Base-by-base conservation (phyloP, 768 basidiomycete species). In the Leccinum variicolor region DNA sequence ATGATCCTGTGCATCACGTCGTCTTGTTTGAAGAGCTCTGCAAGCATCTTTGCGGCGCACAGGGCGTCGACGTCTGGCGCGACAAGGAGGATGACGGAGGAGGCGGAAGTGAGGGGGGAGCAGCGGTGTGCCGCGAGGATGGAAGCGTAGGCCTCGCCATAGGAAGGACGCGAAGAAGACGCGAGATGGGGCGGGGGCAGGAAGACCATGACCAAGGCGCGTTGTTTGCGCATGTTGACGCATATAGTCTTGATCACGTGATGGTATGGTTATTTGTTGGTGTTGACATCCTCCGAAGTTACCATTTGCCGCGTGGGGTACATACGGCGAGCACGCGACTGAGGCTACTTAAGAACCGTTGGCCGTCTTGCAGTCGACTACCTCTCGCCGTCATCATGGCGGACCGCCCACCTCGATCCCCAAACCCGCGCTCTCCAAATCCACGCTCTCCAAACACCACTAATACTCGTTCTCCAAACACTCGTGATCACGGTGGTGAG, bases 1-100 rank as follows among this genome's bases (percentile, higher is more conserved):
- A 93, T 87, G 53, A 93, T 84, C 49, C 92, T 83, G 73, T 98
- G 90, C 71, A 89, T 87, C 43, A 98, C 84, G 64, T 96, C 94
- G 78, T 99, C 97, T 64, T 95, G 92, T 64, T 85, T 89, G 75
- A 99, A 86, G 17, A 99, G 77, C 33, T 87, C 86, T 11, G 89
- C 87, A 47, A 98, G 82, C 84, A 98, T 96, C 47, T 87, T 83
- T 5, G 92, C 87, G 10, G 94, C 94, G 69, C 93, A 94, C 6
- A 98, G 77, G 5, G 92, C 92, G 75, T 99, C 96, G 52, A 94
- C 90, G 68, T 95, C 91, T 10, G 93, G 90, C 3, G 92, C 86
- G 48, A 92, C 92, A 55, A 95, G 84, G 50, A 96, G 81, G 62
- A 91, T 83, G 59, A 94, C 86, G 1, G 92, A 91, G 10, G 91